Percentiles rank a stretch among this genome's conserved stretches.
Conservation (phyloP, 1,284 basidiomycete species). For the Neotropicomus parvogracilis region DNA sequence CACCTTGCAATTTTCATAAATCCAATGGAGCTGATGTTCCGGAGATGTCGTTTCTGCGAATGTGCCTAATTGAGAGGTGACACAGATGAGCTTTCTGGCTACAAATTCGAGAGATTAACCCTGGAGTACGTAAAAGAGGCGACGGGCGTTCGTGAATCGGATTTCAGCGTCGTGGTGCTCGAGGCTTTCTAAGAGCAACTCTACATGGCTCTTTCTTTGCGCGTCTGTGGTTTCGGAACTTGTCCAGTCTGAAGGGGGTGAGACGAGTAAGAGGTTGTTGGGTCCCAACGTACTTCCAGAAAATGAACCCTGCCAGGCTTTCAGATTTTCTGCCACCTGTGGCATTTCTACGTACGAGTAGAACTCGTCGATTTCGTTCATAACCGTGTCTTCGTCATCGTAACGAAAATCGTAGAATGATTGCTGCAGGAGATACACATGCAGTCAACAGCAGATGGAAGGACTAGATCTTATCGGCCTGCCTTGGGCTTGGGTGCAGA, state of each 20-base stretch:
- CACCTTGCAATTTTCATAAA: slow-evolving; percentile 89
- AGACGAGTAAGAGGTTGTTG: not conserved
- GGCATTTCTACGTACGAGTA: slow-evolving; percentile 97
- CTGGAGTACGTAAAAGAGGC: slow-evolving; percentile 88
- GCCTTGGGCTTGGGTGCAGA: slow-evolving; percentile 76
- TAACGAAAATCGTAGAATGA: slow-evolving; percentile 87
- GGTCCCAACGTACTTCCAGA: slow-evolving; percentile 52
- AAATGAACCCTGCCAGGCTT: slow-evolving; percentile 84
- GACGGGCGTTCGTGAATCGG: slow-evolving; percentile 82
- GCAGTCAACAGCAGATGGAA: slow-evolving; percentile 14
- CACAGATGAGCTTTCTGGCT: slow-evolving; percentile 20
- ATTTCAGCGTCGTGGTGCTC: slow-evolving; percentile 83
- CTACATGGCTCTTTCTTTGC: slow-evolving; percentile 69
- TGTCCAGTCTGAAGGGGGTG: slow-evolving; percentile 65
- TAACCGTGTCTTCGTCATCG: slow-evolving; percentile 91
- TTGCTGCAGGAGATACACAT: slow-evolving; percentile 50
- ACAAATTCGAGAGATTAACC: slow-evolving; percentile 43
- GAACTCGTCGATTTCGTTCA: slow-evolving; percentile 97
- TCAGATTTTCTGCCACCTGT: slow-evolving; percentile 84
- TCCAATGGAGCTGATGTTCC: slow-evolving; percentile 94
- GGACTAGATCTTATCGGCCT: slow-evolving; percentile 23
- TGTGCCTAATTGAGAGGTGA: slow-evolving; percentile 55
- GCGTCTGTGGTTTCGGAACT: slow-evolving; percentile 49
- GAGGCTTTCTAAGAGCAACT: slow-evolving; percentile 77
- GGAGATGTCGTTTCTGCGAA: slow-evolving; percentile 90